phyloP scores from a whole-genome alignment of 306 rosid species.

The Dryas octopetala region DNA sequence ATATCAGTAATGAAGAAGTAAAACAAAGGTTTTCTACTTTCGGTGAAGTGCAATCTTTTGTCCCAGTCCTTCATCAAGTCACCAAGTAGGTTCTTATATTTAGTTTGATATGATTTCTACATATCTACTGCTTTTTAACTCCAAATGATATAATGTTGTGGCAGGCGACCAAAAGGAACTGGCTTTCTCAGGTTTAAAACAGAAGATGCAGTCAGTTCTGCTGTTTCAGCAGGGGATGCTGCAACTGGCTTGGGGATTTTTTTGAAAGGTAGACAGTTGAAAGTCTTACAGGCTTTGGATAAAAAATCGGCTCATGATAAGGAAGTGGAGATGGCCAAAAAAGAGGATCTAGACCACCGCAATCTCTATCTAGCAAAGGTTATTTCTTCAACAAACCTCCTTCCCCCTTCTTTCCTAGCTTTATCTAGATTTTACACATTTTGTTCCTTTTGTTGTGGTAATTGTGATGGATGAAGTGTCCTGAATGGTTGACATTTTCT shows the following conservation, averaged over 20 bases:
- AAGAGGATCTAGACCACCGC: constrained; percentile 77
- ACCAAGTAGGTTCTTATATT: constrained; percentile 61
- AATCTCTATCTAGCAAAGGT: constrained; percentile 89
- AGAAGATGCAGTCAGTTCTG: constrained; percentile 66
- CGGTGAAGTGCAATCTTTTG: constrained; percentile 80
- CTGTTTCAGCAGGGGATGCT: constrained; percentile 62
- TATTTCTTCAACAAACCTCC: constrained; percentile 14
- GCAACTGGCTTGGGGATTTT: constrained; percentile 68
- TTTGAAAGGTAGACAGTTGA: constrained; percentile 80
- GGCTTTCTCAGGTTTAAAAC: constrained; percentile 92
- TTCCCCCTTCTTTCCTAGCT: constrained; percentile 9
- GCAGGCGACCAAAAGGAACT: constrained; percentile 92
- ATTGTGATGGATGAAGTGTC: not conserved
- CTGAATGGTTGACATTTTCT: constrained; percentile 32
- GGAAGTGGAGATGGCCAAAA: constrained; percentile 65
- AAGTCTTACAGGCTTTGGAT: constrained; percentile 79
- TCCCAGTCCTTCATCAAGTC: constrained; percentile 80
- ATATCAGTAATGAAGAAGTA: constrained; percentile 67
- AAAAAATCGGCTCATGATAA: constrained; percentile 87
- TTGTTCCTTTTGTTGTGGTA: not conserved
- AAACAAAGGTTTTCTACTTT: constrained; percentile 79
- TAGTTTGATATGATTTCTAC: not conserved
- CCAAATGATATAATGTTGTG: constrained; percentile 27
- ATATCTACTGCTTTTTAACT: not conserved
- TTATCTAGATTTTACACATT: not conserved